phyloP scores from a whole-genome alignment of 495 filamentous ascomycete genomes.

The Aspergillus olivimuriae region DNA sequence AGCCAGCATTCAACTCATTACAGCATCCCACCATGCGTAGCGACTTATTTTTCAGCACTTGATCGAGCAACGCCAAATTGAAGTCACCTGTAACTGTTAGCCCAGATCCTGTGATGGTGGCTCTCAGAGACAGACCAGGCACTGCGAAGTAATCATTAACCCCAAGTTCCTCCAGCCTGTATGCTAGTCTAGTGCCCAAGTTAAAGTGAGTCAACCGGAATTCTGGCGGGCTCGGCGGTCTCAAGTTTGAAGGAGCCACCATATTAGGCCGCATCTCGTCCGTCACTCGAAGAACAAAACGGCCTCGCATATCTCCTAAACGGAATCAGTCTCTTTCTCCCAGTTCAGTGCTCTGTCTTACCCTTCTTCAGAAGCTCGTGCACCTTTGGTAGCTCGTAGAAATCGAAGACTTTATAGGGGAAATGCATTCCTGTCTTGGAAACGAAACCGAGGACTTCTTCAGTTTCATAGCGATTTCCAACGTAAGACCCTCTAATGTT shows the following conservation, averaged over 20 bases:
- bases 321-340: neutral
- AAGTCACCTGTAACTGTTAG: conserved; percentile 48
- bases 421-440: neutral
- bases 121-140: neutral
- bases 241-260: too few species aligned
- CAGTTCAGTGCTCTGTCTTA: neutral
- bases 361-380: conserved; percentile 6
- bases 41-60: conserved; percentile 44
- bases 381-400: conserved; percentile 1
- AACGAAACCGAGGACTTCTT: conserved; percentile 6
- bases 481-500: conserved; percentile 9
- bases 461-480: conserved; percentile 7
- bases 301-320: conserved; percentile 4
- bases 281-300: too few species aligned
- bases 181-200: conserved; percentile 2
- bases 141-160: conserved; percentile 6
- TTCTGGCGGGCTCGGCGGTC: too few species aligned
- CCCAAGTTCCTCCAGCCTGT: conserved; percentile 7
- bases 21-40: conserved; percentile 67
- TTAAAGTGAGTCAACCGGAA: neutral
- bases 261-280: too few species aligned
- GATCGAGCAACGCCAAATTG: conserved; percentile 60
- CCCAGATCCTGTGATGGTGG: neutral
- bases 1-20: conserved; percentile 73
- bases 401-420: conserved; percentile 4